Conservation (phyloP, 1,284 basidiomycete species). For the Cryptococcus hybrid region DNA sequence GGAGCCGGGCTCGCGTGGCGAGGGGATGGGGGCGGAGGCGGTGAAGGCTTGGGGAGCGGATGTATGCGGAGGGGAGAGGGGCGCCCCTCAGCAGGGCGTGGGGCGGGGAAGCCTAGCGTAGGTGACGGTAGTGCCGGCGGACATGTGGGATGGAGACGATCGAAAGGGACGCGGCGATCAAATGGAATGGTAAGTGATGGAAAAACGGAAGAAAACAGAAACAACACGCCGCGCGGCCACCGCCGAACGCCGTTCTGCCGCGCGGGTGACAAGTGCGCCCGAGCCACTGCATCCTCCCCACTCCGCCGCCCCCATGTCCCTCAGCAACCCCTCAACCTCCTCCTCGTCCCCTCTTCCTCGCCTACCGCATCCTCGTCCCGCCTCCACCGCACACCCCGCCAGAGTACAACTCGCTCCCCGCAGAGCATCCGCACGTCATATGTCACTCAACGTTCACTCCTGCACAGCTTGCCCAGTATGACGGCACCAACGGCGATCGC, state of each 20-base stretch:
- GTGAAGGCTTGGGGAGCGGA: constrained; percentile 1
- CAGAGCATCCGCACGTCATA: constrained; percentile 70
- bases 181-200: too few relatives aligned
- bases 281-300: too few relatives aligned
- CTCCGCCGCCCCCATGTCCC: constrained; percentile 19
- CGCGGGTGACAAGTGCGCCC: too few relatives aligned
- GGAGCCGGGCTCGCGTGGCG: neutral
- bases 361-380: constrained; percentile 70
- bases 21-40: neutral
- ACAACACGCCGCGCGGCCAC: too few relatives aligned
- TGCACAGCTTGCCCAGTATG: constrained; percentile 65
- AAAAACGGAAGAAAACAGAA: too few relatives aligned
- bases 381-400: constrained; percentile 42
- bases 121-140: too few relatives aligned
- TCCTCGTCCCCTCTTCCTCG: constrained; percentile 75
- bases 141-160: too few relatives aligned
- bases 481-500: constrained; percentile 59
- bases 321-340: constrained; percentile 53
- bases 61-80: constrained; percentile 3
- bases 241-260: too few relatives aligned
- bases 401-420: constrained; percentile 79
- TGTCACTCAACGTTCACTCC: constrained; percentile 74
- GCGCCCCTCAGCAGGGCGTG: too few relatives aligned
- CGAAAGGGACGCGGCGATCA: too few relatives aligned
- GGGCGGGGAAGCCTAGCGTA: too few relatives aligned